Conservation (phyloP, 2,329 filamentous ascomycete genomes). For the Botrytis tulipae region DNA sequence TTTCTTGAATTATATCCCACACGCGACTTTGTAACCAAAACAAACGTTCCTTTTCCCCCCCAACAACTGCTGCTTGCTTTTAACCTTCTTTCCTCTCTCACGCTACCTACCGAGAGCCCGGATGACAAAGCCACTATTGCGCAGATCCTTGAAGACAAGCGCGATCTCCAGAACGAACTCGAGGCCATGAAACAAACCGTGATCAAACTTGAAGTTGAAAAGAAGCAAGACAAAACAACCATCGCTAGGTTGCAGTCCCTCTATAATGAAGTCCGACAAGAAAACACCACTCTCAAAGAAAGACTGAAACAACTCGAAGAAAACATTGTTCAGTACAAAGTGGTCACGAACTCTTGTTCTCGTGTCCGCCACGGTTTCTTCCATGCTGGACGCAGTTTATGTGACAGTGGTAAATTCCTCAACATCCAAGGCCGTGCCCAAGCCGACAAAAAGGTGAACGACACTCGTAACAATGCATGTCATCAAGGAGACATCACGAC, state of each 20-base stretch:
- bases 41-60: not conserved
- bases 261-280: not conserved
- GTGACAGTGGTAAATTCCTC: accelerated
- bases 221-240: not conserved
- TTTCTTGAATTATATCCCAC: not conserved
- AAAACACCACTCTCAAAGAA: not conserved
- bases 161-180: not conserved
- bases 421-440: not conserved
- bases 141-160: not conserved
- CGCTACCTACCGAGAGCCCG: not conserved
- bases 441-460: not conserved
- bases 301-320: not conserved
- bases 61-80: not conserved
- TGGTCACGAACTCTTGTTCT: not conserved
- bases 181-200: not conserved
- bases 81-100: not conserved
- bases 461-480: not conserved
- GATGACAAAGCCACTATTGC: not conserved
- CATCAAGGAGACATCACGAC: not conserved
- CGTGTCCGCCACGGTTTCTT: not conserved
- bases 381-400: not conserved
- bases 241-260: accelerated
- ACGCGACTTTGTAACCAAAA: not conserved
- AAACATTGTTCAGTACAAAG: not conserved
- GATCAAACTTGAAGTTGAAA: not conserved